Percentiles rank a stretch among this genome's conserved stretches.
Evolutionary conservation across 2,329 filamentous ascomycete genomes (phyloP).

Genomic region (Apiospora rasikravindrae): DNA sequence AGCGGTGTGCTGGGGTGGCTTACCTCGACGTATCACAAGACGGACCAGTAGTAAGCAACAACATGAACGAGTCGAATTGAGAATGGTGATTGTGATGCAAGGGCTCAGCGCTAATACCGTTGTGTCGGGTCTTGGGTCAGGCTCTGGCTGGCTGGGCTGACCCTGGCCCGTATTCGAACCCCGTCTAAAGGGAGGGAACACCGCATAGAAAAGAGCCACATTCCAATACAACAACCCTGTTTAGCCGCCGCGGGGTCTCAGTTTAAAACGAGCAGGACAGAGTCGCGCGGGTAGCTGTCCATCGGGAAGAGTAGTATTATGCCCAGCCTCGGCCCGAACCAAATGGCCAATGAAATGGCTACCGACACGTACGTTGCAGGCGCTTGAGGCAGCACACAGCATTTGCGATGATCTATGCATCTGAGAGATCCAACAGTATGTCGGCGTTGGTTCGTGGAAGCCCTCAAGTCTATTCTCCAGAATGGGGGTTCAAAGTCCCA

Average conservation of each 20-base stretch:
- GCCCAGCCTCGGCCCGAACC: background rate
- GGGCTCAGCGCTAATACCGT: background rate
- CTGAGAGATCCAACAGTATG: background rate
- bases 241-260: background rate
- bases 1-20: background rate
- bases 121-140: slow-evolving; percentile 2
- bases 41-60: background rate
- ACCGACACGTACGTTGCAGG: background rate
- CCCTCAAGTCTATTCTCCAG: background rate
- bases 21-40: background rate
- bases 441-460: background rate
- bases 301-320: background rate
- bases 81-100: background rate
- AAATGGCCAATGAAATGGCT: background rate
- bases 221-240: background rate
- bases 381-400: background rate
- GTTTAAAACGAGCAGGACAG: background rate
- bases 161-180: background rate
- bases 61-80: background rate
- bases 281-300: background rate
- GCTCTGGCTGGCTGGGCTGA: background rate
- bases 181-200: background rate
- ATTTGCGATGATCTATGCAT: background rate
- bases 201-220: background rate
- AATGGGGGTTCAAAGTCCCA: background rate